Evolutionary conservation across 257 asterid genomes (phyloP).

Genomic region (Solanum stenotomum): DNA sequence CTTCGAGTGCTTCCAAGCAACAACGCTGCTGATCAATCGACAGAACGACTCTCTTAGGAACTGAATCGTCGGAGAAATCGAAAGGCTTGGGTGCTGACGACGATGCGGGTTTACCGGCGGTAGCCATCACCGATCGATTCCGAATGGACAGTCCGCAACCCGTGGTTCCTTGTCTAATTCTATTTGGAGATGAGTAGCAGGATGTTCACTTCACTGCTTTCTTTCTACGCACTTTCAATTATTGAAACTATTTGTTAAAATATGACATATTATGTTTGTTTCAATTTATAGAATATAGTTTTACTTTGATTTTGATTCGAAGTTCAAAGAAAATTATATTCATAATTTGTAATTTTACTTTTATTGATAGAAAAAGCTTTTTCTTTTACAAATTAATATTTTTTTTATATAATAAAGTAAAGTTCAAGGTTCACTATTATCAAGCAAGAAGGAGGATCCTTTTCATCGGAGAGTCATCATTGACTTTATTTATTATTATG

Average conservation of each 20-base stretch:
- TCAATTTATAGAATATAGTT: too few species aligned
- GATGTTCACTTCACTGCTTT: neutral
- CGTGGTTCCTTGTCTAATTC: slow-evolving; percentile 7
- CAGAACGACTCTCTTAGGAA: slow-evolving; percentile 25
- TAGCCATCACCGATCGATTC: slow-evolving; percentile 58
- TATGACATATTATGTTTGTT: neutral
- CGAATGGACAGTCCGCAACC: slow-evolving; percentile 45
- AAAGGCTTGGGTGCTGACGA: slow-evolving; percentile 18
- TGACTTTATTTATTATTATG: neutral
- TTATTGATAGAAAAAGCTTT: neutral
- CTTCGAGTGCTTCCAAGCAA: slow-evolving; percentile 57
- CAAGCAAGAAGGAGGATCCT: neutral
- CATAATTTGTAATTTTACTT: neutral
- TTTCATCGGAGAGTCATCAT: neutral
- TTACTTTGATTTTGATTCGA: neutral
- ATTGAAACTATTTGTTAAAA: too few species aligned
- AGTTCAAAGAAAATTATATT: too few species aligned
- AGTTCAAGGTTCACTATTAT: neutral
- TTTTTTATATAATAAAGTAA: too few species aligned
- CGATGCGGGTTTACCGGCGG: slow-evolving; percentile 15
- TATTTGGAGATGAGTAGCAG: too few species aligned
- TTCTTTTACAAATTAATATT: too few species aligned
- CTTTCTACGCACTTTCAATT: neutral
- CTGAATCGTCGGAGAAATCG: slow-evolving; percentile 37
- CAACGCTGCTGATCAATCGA: slow-evolving; percentile 47